Base-by-base conservation (phyloP, 805 yeast species). In the Candida caryicola region DNA sequence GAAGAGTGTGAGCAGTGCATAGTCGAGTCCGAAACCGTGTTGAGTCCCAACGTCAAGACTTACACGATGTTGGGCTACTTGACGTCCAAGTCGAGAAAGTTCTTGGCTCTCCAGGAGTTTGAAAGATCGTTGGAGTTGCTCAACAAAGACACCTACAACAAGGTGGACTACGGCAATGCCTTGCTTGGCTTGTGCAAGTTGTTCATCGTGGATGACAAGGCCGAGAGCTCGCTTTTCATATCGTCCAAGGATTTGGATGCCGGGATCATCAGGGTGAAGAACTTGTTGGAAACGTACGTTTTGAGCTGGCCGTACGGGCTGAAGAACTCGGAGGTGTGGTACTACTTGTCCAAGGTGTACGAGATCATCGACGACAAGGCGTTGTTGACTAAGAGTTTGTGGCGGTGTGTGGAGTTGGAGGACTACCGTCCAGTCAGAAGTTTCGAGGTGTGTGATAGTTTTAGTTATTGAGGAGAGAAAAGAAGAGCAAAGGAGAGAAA, bases 1-100 rank as follows among this genome's bases (percentile, higher is more conserved):
- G 71, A 65, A 2, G 95, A 87, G 37, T 79, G 90, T 1, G 80
- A 79, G 49, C 79, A 75, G 41, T 82, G 95, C 33, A 71, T 88
- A 4, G 70, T 73, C 5, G 96, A 88, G 57, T 87, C 95, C 1
- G 82, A 76, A 40, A 59, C 68, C 1, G 66, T 72, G 2, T 62
- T 52, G 36, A 64, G 66, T 23, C 71, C 76, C 9, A 74, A 71
- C 26, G 60, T 68, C 19, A 69, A 66, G 36, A 76, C 83, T 0
- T 74, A 64, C 37, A 69, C 79, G 5, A 64, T 71, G 42, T 58
- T 74, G 33, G 83, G 82, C 1, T 59, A 67, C 31, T 56, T 76
- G 40, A 62, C 73, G 3, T 56, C 73, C 13, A 66, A 65, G 15
- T 49, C 69, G 17, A 55, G 73, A 17, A 73, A 71, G 36, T 54